Percentiles rank a stretch among this genome's conserved stretches.
phyloP scores from a whole-genome alignment of 768 basidiomycete species.

The Tricholomella constricta region DNA sequence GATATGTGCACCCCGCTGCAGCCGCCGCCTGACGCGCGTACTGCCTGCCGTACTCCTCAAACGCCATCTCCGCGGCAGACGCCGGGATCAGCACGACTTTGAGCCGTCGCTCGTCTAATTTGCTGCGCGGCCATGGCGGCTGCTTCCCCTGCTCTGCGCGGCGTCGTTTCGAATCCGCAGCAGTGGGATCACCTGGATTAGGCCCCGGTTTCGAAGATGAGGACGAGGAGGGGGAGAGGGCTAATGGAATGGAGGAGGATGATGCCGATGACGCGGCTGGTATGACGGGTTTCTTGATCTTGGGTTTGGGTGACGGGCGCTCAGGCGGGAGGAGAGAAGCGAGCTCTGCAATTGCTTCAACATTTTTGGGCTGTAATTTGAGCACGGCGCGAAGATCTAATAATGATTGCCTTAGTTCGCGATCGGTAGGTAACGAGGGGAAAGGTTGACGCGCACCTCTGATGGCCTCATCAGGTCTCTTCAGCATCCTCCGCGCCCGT shows the following conservation, averaged over 20 bases:
- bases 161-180: conserved; percentile 24
- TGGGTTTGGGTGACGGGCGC: conserved; percentile 3
- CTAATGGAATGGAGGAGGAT: conserved; percentile 26
- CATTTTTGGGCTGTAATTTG: conserved; percentile 62
- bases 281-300: background rate
- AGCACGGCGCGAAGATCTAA: conserved; percentile 64
- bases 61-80: conserved; percentile 30
- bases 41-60: conserved; percentile 13
- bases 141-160: conserved; percentile 44
- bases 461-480: conserved; percentile 56
- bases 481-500: conserved; percentile 64
- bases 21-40: conserved; percentile 6
- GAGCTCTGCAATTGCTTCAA: conserved; percentile 62
- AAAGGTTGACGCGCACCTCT: conserved; percentile 42
- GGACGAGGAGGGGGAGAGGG: conserved; percentile 17
- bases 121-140: conserved; percentile 53
- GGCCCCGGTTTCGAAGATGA: conserved; percentile 24
- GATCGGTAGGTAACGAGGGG: background rate
- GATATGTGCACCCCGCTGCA: background rate
- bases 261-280: conserved; percentile 6
- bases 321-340: conserved; percentile 36
- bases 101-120: conserved; percentile 53
- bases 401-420: background rate
- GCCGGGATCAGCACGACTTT: conserved; percentile 52
- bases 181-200: conserved; percentile 25